Evolutionary conservation across 805 yeast genomes (phyloP), one percentile per base, ranked within the genome.

Genomic region (Candida tallmaniae): DNA sequence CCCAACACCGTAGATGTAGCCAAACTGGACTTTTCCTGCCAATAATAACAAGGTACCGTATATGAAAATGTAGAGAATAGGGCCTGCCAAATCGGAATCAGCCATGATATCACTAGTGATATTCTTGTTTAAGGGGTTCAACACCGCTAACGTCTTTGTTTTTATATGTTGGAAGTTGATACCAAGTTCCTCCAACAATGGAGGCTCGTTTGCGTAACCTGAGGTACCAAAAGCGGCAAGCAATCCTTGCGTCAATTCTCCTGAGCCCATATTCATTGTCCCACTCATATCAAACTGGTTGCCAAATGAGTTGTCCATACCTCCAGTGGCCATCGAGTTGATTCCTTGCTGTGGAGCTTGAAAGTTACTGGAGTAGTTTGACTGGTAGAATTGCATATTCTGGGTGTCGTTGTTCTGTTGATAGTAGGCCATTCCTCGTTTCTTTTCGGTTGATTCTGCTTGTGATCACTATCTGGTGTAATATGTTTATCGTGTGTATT

Each of bases 1-100:
- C 0, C 96, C 97, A 27, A 93, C 95, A 25, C 98, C 97, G 52
- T 93, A 93, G 32, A 93, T 84, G 58, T 93, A 93, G 2, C 97
- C 97, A 55, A 93, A 93, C 57, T 93, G 97, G 11, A 90, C 84
- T 57, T 90, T 93, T 4, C 98, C 97, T 1, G 95, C 80, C 28
- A 89, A 68, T 32, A 90, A 64, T 35, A 93, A 65, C 40, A 83
- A 77, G 0, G 88, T 73, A 14, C 96, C 98, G 54, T 90, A 90
- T 37, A 87, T 59, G 34, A 93, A 65, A 51, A 90, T 90, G 58
- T 90, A 93, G 26, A 93, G 63, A 21, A 93, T 70, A 1, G 98
- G 98, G 1, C 98, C 98, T 0, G 97, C 97, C 46, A 93, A 68
- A 54, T 93, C 98, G 17, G 93, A 73, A 58, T 90, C 98, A 34